These are phyloP conservation scores for Epichloe elymi DNA, from an alignment of 2,329 filamentous ascomycete genomes.

Conservation along the genomic window DNA sequence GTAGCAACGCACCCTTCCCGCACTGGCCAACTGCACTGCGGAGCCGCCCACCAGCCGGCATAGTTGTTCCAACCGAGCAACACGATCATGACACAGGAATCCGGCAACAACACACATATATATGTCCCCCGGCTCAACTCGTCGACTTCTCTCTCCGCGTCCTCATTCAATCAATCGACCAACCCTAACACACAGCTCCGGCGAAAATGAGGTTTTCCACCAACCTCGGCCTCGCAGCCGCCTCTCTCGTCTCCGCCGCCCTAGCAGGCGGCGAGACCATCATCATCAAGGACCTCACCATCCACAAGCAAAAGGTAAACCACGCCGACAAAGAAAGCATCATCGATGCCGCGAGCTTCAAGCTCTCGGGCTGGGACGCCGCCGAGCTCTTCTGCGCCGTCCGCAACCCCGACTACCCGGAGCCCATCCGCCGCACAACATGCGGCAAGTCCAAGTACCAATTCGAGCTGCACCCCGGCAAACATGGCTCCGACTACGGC, in stretches of 20 bases:
- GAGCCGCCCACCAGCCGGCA: too few species aligned
- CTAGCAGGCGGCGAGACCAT: constrained; percentile 12
- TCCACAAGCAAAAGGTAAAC: constrained; percentile 14
- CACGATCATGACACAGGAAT: too few species aligned
- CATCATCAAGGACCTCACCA: constrained; percentile 11
- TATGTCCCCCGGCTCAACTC: too few species aligned
- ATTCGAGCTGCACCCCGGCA: constrained; percentile 13
- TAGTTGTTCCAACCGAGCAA: too few species aligned
- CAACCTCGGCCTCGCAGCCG: not conserved
- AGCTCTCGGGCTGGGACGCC: constrained; percentile 10
- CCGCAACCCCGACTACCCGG: constrained; percentile 9
- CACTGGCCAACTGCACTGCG: too few species aligned
- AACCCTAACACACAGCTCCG: too few species aligned
- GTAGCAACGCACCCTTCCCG: too few species aligned
- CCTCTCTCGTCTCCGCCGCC: not conserved
- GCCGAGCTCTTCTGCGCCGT: constrained; percentile 7
- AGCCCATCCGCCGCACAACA: constrained; percentile 9
- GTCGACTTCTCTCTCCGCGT: not conserved
- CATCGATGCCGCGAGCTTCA: constrained; percentile 11
- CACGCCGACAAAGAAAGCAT: not conserved
- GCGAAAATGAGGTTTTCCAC: not conserved
- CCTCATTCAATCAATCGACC: not conserved
- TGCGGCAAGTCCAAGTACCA: constrained; percentile 16
- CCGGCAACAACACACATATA: too few species aligned
- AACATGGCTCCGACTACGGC: not conserved